Evolutionary conservation across 257 asterid genomes (phyloP), one percentile per base, ranked within the genome.

Genomic region (Solanum boliviense): DNA sequence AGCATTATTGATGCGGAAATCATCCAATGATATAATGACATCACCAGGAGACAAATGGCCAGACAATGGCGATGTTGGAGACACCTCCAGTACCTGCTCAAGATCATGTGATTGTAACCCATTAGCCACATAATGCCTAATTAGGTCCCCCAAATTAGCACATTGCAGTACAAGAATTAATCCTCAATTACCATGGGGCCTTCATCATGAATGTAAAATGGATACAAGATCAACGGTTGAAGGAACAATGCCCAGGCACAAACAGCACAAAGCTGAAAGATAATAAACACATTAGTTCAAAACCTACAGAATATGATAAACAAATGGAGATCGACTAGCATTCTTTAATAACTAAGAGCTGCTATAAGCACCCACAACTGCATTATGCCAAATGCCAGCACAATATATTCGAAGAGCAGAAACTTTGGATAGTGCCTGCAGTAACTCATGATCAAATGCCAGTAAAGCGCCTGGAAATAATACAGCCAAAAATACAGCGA

Each of bases 311-410:
- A 67, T 73, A 39, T 25, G 38, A 70, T 73, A 81, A 34, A 48
- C 27, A 86, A 83, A 65, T 27, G 68, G 46, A 48, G 52, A 12
- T 44, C 3, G 56, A 84, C 84, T 78, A 78, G 84, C 65, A 78
- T 41, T 39, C 84, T 41, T 78, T 41, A 75, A 78, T 20, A 78
- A 25, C 71, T 16, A 39, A 32, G 85, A 70, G 87, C 79, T 70
- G 87, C 70, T 78, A 74, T 46, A 38, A 46, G 67, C 82, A 90
- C 98, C 84, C 91, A 94, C 99, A 70, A 90, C 94, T 9, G 98
- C 99, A 89, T 95, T 96, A 92, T 96, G 99, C 98, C 98, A 95
- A 93, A 95, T 91, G 70, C 99, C 99, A 88, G 99, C 99, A 91
- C 96, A 95, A 88, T 96, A 94, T 91, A 95, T 92, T 39, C 98